Percentiles rank a stretch among this genome's conserved stretches.
Evolutionary conservation across 306 rosid species (phyloP).

Genomic region (Macrotyloma uniflorum): DNA sequence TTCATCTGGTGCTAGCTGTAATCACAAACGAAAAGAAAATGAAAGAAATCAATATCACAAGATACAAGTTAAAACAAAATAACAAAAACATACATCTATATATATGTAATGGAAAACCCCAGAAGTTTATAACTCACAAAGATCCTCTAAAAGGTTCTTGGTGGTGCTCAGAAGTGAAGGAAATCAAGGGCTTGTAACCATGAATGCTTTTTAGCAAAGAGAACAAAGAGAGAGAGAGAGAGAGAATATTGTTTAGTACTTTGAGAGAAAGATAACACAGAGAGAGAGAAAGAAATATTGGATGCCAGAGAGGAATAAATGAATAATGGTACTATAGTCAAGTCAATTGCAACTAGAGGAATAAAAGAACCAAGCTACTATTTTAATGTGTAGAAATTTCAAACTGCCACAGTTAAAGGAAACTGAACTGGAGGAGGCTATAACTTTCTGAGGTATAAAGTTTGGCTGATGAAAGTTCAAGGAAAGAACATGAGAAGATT

Average conservation of each 20-base stretch:
- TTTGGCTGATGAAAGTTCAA: conserved; percentile 1
- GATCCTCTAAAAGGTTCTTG: neutral
- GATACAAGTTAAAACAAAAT: neutral
- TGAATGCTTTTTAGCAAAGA: neutral
- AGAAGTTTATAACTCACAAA: neutral
- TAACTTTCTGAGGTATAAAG: neutral
- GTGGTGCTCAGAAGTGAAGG: neutral
- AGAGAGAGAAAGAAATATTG: neutral
- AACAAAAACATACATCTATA: neutral
- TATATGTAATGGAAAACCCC: neutral
- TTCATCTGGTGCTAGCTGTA: neutral
- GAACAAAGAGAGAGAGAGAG: too few species aligned
- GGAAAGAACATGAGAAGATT: conserved; percentile 1
- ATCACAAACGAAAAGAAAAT: too few species aligned
- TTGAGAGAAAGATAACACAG: neutral
- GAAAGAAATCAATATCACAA: neutral
- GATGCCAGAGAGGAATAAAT: neutral
- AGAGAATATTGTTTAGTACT: neutral
- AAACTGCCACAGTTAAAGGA: neutral
- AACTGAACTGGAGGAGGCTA: neutral
- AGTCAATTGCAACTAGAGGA: conserved; percentile 27
- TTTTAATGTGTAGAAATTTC: conserved; percentile 9
- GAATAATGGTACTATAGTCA: conserved; percentile 11
- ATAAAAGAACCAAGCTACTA: neutral
- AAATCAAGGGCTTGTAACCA: neutral